These are phyloP conservation scores for Adansonia digitata DNA, from an alignment of 345 rosid species.

Conservation along the genomic window DNA sequence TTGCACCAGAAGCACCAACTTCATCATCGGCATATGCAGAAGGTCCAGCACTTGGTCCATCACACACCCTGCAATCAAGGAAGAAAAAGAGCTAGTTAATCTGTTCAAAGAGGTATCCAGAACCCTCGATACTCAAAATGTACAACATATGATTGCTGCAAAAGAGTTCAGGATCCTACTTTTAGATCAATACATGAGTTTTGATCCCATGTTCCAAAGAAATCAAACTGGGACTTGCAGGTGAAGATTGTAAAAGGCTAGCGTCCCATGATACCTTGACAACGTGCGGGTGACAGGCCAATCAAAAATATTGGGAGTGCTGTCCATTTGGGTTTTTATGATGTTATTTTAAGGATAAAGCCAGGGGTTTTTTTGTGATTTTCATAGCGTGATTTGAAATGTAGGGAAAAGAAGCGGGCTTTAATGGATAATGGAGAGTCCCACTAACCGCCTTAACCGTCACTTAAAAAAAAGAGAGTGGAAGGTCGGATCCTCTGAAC, in stretches of 20 bases:
- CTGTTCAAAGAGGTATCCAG: background rate
- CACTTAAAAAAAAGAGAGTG: background rate
- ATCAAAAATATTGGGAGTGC: background rate
- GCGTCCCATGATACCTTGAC: background rate
- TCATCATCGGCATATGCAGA: constrained; percentile 79
- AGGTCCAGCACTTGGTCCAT: constrained; percentile 90
- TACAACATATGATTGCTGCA: no score
- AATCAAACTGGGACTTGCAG: background rate
- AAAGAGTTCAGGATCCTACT: background rate
- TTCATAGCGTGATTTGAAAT: background rate
- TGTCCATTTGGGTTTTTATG: background rate
- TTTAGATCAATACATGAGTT: no score
- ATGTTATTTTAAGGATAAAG: background rate
- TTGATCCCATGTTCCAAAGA: background rate
- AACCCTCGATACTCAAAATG: no score
- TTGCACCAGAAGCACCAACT: constrained; percentile 96
- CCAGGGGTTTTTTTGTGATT: background rate
- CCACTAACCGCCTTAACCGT: constrained; percentile 30
- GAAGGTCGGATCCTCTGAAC: background rate
- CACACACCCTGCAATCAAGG: constrained; percentile 64
- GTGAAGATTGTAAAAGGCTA: background rate
- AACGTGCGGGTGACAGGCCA: background rate
- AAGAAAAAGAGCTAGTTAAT: no score
- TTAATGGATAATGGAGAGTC: constrained; percentile 12
- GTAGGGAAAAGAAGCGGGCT: constrained; percentile 9